Base-by-base conservation (phyloP, 352 stramenopile genomes). In the Globisporangium okanoganense region DNA sequence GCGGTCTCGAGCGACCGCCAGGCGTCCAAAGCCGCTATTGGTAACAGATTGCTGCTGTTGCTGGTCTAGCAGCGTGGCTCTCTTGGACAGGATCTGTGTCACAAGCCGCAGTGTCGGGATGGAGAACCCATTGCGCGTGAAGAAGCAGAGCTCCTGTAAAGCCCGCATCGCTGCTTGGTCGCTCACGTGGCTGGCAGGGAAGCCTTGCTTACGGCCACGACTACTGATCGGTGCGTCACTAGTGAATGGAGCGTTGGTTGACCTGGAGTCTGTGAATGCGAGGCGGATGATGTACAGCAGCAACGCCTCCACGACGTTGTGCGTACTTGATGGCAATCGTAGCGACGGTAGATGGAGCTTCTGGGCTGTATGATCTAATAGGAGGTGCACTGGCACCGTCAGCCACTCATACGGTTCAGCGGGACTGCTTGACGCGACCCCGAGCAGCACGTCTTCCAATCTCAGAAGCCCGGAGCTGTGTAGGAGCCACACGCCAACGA, bases 251-350 rank as follows among this genome's bases (percentile, higher is more conserved):
- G 22, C n/a, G 6, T 12, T 36, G 7, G 14, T 13, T 20, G 27
- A 22, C 13, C 14, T 22, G 13, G 52, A 49, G 24, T 53, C 35
- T 27, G 27, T 20, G 38, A 58, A 75, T 12, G 65, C 69, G 25
- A 72, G 48, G 12, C 62, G 65, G 18, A 72, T 48, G 50, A 72
- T 44, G 57, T 72, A 64, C 27, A 29, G 5, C 33, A 75, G 13
- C 43, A 75, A 27, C 10, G 29, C 25, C 13, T 54, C 49, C 7
- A 45, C 61, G 13, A 67, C 8, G 8, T 22, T 14, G 14, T 58
- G 61, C 7, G 61, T 55, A 45, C 8, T 29, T 14, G 7, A 0
- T 8, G 6, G 8, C 33, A 14, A n/a, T 29, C 12, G 29, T 29
- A 12, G 14, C 14, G 36, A 18, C 24, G 18, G 18, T 29, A 41